Evolutionary conservation across 2,329 filamentous ascomycete species (phyloP), one percentile per base, ranked within the genome.

Genomic region (Talaromyces sp.): DNA sequence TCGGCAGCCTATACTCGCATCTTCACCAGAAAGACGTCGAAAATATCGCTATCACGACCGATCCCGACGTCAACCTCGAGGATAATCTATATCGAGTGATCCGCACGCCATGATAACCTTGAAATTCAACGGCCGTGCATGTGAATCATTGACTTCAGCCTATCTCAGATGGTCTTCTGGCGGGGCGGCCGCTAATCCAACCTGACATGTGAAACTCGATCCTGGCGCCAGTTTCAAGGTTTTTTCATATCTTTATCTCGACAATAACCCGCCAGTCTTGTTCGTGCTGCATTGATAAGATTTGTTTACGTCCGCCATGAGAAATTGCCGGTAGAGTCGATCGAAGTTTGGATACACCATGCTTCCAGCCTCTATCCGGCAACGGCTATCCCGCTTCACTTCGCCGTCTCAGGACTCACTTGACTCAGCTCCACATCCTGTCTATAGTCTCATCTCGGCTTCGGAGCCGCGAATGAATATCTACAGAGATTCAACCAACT

Each of bases 331-430:
- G 22, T 47, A 47, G n/a, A 22, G 19, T 25, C 44, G n/a, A 25
- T n/a, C 44, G 19, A 47, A 13, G 44, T 25, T 22, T 11, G 44
- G 44, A 19, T 9, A 47, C 44, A 53, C 22, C 19, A 63, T 63
- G 62, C 51, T 73, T 17, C 69, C 70, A 32, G 69, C 68, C 22
- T 68, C 68, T 2, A 66, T 73, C 44, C 67, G 70, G 56, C 69
- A 69, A 49, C 71, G 67, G 17, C 63, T 73, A 10, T 65, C 68
- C 22, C 65, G 66, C 13, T 66, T 65, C 15, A 64, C 65, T 47
- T 65, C 60, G 52, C 51, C 32, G 27, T 5, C 19, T 19, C 52
- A 63, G 27, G 47, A 55, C n/a, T 47, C 25, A 13, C 32, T 58
- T 39, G 39, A 55, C 36, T 49, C 56, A 10, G 30, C 22, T 25